These are phyloP conservation scores for Fusarium sp. DNA, from an alignment of 2,329 filamentous ascomycete genomes.

Conservation along the genomic window DNA sequence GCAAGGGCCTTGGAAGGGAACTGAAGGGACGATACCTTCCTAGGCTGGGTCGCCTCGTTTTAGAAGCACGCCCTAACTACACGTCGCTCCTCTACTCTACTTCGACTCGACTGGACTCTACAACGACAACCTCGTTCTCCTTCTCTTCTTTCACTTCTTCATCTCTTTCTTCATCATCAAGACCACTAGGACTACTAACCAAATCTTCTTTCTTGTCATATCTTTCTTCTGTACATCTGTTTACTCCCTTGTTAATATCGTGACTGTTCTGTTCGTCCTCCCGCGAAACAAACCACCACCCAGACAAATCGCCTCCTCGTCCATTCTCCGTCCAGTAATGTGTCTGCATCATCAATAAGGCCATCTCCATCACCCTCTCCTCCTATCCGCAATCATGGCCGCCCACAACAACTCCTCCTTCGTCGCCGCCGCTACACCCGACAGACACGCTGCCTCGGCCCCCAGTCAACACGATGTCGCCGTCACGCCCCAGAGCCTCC, in stretches of 20 bases:
- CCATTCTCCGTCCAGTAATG: conserved; percentile 44
- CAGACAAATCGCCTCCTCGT: conserved; percentile 29
- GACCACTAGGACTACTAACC: background rate
- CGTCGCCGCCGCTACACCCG: conserved; percentile 39
- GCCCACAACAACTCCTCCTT: conserved; percentile 39
- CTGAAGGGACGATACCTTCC: conserved; percentile 42
- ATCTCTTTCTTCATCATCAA: conserved; percentile 15
- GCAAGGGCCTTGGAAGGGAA: conserved; percentile 39
- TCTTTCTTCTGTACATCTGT: background rate
- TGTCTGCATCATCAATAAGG: conserved; percentile 44
- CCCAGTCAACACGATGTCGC: conserved; percentile 43
- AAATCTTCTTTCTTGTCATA: background rate
- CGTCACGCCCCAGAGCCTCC: conserved; percentile 39
- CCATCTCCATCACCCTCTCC: conserved; percentile 39
- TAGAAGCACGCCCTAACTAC: conserved; percentile 43
- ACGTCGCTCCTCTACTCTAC: conserved; percentile 43
- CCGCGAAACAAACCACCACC: conserved; percentile 11
- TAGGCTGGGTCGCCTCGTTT: conserved; percentile 45
- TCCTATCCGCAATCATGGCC: conserved; percentile 45
- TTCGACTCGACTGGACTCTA: conserved; percentile 6
- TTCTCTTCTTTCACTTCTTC: conserved; percentile 21
- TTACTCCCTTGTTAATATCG: conserved; percentile 10
- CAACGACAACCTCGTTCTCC: conserved; percentile 38
- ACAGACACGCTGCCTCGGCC: conserved; percentile 42
- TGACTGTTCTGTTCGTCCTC: conserved; percentile 6